A percentile compares a stretch with the other conserved stretches of the same genome.
Evolutionary conservation across 306 rosid genomes (phyloP).

Genomic region (Cicer pinnatifidum): DNA sequence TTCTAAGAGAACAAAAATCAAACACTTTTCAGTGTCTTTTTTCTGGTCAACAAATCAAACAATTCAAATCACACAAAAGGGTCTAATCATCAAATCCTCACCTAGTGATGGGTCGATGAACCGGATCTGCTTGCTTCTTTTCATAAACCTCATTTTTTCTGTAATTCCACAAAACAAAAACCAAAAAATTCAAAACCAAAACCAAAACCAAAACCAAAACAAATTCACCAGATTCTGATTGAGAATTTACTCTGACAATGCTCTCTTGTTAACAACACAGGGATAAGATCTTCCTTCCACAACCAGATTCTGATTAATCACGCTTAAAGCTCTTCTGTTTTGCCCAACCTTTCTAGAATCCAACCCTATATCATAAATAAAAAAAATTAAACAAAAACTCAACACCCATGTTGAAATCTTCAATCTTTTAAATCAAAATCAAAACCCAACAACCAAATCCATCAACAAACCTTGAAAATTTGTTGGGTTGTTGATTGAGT

Average conservation of each 20-base stretch:
- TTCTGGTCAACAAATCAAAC: slow-evolving; percentile 4
- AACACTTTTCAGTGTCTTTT: slow-evolving; percentile 2
- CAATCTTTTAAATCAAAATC: not conserved
- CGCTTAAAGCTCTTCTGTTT: slow-evolving; percentile 76
- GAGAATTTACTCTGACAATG: slow-evolving; percentile 62
- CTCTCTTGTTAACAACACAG: slow-evolving; percentile 87
- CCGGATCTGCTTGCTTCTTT: slow-evolving; percentile 91
- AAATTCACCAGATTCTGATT: no score
- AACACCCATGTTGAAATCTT: slow-evolving; percentile 35
- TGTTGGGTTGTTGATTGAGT: slow-evolving; percentile 62
- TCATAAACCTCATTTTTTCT: slow-evolving; percentile 67
- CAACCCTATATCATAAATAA: slow-evolving; percentile 43
- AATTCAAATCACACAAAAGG: slow-evolving; percentile 18
- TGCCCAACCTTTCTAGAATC: slow-evolving; percentile 61
- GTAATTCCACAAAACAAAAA: slow-evolving; percentile 31
- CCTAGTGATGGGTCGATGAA: slow-evolving; percentile 92
- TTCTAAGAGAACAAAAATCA: slow-evolving; percentile 17
- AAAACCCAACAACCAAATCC: not conserved
- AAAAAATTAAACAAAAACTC: not conserved
- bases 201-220: not conserved
- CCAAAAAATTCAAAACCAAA: slow-evolving; percentile 21
- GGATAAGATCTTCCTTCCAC: slow-evolving; percentile 64
- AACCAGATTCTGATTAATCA: slow-evolving; percentile 63
- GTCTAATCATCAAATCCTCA: slow-evolving; percentile 36
- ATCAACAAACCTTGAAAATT: slow-evolving; percentile 51